Evolutionary conservation across 495 filamentous ascomycete genomes (phyloP).

Genomic region (Symbiotaphrina buchneri): DNA sequence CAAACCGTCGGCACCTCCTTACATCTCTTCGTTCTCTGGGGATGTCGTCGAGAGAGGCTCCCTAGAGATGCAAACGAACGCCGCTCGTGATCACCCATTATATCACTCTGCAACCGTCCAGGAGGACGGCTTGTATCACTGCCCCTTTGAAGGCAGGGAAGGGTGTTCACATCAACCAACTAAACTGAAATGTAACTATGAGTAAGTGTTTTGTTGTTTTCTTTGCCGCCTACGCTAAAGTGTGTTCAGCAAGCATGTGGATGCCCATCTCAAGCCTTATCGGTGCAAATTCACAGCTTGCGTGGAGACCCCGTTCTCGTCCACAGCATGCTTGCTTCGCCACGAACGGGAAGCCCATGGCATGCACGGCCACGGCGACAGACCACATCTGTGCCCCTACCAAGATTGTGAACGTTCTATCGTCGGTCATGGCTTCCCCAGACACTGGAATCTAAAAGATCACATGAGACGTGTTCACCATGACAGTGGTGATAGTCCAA

Average conservation of each 20-base stretch:
- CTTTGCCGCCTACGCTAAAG: neutral
- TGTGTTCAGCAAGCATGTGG: constrained; percentile 61
- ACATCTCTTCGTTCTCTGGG: no score
- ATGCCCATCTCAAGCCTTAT: constrained; percentile 87
- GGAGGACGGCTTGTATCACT: constrained; percentile 68
- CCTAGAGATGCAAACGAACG: no score
- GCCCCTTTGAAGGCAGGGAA: constrained; percentile 56
- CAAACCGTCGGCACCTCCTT: no score
- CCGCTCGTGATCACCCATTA: no score
- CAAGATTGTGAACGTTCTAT: constrained; percentile 62
- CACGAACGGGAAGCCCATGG: constrained; percentile 89
- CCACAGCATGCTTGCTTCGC: constrained; percentile 81
- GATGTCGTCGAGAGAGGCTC: no score
- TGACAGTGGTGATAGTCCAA: constrained; percentile 20
- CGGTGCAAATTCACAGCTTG: constrained; percentile 66
- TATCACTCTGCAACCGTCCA: no score
- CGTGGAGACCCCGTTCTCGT: constrained; percentile 64
- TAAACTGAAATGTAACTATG: constrained; percentile 92
- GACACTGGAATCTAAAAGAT: constrained; percentile 83
- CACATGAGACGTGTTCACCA: constrained; percentile 90
- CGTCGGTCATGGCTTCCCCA: constrained; percentile 67
- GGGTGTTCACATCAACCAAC: constrained; percentile 68
- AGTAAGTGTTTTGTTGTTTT: constrained; percentile 34
- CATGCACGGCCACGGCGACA: constrained; percentile 82
- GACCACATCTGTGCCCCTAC: constrained; percentile 69